Base-by-base conservation (phyloP, 2,329 filamentous ascomycete species). In the Fusarium armeniacum region DNA sequence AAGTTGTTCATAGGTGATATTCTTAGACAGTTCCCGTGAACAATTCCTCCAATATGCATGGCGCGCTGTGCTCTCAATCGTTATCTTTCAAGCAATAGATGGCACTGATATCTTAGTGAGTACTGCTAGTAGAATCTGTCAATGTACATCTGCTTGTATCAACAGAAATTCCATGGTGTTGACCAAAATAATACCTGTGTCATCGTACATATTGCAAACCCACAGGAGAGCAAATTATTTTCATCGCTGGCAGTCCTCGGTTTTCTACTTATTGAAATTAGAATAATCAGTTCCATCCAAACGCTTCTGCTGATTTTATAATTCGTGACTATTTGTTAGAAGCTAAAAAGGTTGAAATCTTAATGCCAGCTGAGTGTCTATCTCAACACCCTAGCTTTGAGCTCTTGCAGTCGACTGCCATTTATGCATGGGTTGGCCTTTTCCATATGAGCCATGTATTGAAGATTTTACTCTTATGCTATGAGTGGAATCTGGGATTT, bases 351-450 rank as follows among this genome's bases (percentile, higher is more conserved):
- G 18, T 38, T 11, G 11, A n/a, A 5, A 30, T 38, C 18, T 4
- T 5, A n/a, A 38, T 20, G 36, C 7, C 36, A 38, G n/a, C 20
- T 12, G 18, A 20, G 5, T 5, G 10, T 20, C 10, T 12, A 12
- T 20, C 10, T 20, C 10, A 38, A 20, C n/a, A 3, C 18, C 12
- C 36, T 38, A 3, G 6, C n/a, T n/a, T 30, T 11, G 1, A 30
- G 4, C 5, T 38, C 13, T 6, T 3, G 7, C 12, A 10, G 8
- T 43, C 8, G 7, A 5, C 5, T 43, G 4, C 8, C 22, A 41
- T 6, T 1, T 9, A 0, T 24, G 15, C 3, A 10, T 24, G 7
- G 2, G 5, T 5, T 16, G 3, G 5, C 7, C 1, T 16, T 16
- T 22, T 5, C 12, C 7, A 15, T 16, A 8, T 7, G 4, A 5